Evolutionary conservation across 495 filamentous ascomycete species (phyloP), one percentile per base, ranked within the genome.

Genomic region (Tuber borchii): DNA sequence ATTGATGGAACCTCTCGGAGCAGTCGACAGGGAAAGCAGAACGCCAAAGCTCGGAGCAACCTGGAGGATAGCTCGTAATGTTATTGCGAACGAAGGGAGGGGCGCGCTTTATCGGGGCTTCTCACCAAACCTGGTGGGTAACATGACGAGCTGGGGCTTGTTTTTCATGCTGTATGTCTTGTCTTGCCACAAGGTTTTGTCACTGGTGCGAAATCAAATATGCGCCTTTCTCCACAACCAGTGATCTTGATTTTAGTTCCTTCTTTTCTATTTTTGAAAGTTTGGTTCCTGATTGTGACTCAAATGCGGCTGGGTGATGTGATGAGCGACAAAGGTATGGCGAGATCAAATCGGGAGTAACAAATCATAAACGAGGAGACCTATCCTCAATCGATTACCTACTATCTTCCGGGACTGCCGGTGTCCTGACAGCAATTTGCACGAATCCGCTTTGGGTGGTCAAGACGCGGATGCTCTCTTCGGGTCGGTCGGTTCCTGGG

Each of bases 371-470:
- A 74, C 72, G 74, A 39, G 72, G 79, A 79, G 73, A 80, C 22
- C 88, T 95, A 3, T 85, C 88, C n/a, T 90, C 91, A 14, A 86
- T 86, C 61, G 93, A 97, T 83, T 97, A 93, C 85, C 94, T 97
- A 82, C 81, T 91, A 71, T 90, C 95, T 39, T 95, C 93, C 56
- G 91, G 90, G 46, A 84, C 87, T 70, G 92, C 93, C 73, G 93
- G 93, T 88, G 84, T 86, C 44, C 80, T 92, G 31, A 95, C 93
- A 8, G 91, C 93, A 48, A 83, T 94, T 40, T 85, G 92, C 76
- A 98, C 96, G 71, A 99, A 99, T 83, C 95, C 95, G 7, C 91
- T 99, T 82, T 99, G 95, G 95, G 95, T 99, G 9, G 89, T 99
- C 83, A 98, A 98, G 84, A 99, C 95, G 4, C 92, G 95, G 71